Evolutionary conservation across 2,329 filamentous ascomycete species (phyloP).

Genomic region (Juglanconis oblonga): DNA sequence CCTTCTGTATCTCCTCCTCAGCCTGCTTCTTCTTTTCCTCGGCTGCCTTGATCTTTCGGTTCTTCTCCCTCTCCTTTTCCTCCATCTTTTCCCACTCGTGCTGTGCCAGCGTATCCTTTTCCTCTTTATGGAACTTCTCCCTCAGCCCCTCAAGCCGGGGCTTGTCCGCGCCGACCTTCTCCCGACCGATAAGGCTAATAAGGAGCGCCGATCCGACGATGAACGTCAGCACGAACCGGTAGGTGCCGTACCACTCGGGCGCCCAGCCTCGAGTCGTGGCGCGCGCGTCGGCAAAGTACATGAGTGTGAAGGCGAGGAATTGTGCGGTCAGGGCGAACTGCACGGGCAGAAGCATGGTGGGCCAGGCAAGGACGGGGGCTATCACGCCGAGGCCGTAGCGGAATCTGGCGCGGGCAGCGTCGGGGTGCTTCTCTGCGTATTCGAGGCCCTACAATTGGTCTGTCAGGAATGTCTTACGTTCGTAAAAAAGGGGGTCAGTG

Average conservation of each 20-base stretch:
- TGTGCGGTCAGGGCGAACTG: conserved; percentile 84
- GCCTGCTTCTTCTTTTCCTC: conserved; percentile 33
- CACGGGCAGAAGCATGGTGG: conserved; percentile 77
- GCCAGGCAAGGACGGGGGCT: conserved; percentile 82
- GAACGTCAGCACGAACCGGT: conserved; percentile 89
- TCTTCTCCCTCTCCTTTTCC: conserved; percentile 35
- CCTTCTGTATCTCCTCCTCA: conserved; percentile 20
- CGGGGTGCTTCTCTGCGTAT: conserved; percentile 68
- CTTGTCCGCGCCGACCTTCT: conserved; percentile 59
- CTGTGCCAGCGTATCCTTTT: conserved; percentile 29
- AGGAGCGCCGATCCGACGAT: conserved; percentile 82
- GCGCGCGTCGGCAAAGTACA: conserved; percentile 81
- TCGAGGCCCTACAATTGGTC: conserved; percentile 60
- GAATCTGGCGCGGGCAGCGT: conserved; percentile 61
- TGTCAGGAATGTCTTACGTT: neutral
- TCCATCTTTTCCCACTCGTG: conserved; percentile 47
- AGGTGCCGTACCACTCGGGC: conserved; percentile 81
- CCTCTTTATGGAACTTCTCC: conserved; percentile 37
- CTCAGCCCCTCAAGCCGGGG: conserved; percentile 33
- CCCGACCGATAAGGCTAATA: conserved; percentile 75
- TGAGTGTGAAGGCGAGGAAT: conserved; percentile 77
- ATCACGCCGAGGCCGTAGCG: conserved; percentile 82
- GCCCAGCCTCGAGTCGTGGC: conserved; percentile 74
- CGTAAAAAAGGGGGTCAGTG: too few relatives aligned
- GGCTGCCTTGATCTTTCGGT: conserved; percentile 37